phyloP scores from a whole-genome alignment of 805 yeast species.

The Saturnispora sekii region DNA sequence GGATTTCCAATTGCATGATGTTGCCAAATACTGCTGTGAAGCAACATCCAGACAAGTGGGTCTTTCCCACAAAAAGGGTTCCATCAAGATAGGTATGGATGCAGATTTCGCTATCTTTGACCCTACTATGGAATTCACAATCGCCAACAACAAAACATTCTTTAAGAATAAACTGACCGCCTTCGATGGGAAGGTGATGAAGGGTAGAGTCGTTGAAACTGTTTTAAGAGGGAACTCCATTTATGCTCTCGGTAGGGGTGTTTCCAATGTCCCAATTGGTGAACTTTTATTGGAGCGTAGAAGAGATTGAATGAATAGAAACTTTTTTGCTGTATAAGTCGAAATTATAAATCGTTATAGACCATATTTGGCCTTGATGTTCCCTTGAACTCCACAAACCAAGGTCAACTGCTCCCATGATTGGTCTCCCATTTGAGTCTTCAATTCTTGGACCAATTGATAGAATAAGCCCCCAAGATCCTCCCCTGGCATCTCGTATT shows the following conservation, averaged over 20 bases:
- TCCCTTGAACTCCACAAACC: slow-evolving; percentile 13
- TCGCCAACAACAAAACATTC: slow-evolving; percentile 45
- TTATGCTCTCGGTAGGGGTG: slow-evolving; percentile 48
- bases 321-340: neutral
- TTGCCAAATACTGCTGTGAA: slow-evolving; percentile 68
- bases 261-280: slow-evolving; percentile 49
- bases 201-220: slow-evolving; percentile 74
- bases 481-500: slow-evolving; percentile 41
- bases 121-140: slow-evolving; percentile 39
- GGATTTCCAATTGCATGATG: slow-evolving; percentile 37
- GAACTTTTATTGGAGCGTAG: slow-evolving; percentile 52
- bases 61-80: slow-evolving; percentile 60
- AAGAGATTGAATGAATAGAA: slow-evolving; percentile 10
- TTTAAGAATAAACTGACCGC: slow-evolving; percentile 89
- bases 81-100: slow-evolving; percentile 63
- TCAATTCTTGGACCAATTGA: slow-evolving; percentile 37
- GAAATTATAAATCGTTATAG: slow-evolving; percentile 11
- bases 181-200: slow-evolving; percentile 58
- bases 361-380: slow-evolving; percentile 21
- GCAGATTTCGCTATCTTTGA: slow-evolving; percentile 87
- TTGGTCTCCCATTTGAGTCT: slow-evolving; percentile 36
- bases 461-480: slow-evolving; percentile 35
- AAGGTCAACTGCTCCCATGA: slow-evolving; percentile 9
- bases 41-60: slow-evolving; percentile 88
- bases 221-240: slow-evolving; percentile 67